Conservation (phyloP, 805 yeast species). For the Candida tibetensis region DNA sequence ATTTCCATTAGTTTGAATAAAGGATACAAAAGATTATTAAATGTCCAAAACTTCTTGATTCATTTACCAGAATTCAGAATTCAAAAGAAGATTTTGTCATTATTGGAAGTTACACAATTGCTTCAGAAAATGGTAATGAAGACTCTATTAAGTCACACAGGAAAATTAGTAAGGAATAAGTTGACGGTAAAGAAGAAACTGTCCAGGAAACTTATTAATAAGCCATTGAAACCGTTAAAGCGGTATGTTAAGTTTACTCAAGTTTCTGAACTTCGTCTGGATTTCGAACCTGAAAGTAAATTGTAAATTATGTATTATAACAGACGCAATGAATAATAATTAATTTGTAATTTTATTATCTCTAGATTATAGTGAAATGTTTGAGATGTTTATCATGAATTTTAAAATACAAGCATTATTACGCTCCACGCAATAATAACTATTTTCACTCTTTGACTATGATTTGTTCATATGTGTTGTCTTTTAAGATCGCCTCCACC, state of each 20-base stretch:
- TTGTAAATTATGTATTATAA: no score
- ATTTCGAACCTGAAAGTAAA: no score
- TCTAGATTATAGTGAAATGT: no score
- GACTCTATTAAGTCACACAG: conserved; percentile 34
- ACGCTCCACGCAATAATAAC: no score
- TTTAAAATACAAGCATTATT: neutral
- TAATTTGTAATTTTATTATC: no score
- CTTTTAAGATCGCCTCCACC: conserved; percentile 36
- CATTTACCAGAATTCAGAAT: conserved; percentile 34
- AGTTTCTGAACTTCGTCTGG: conserved; percentile 17
- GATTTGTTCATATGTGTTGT: conserved; percentile 37
- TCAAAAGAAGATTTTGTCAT: conserved; percentile 29
- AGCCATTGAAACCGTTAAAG: conserved; percentile 22
- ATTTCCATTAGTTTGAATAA: conserved; percentile 34
- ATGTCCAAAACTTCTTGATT: conserved; percentile 35
- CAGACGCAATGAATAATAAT: no score
- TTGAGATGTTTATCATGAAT: conserved; percentile 1
- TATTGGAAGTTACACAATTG: conserved; percentile 33
- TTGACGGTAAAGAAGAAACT: conserved; percentile 15
- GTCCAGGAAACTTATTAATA: conserved; percentile 12
- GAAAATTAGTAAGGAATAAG: conserved; percentile 35
- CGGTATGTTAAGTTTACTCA: conserved; percentile 22
- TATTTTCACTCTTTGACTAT: no score
- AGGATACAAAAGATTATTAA: conserved; percentile 35
- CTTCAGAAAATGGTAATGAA: conserved; percentile 31